Base-by-base conservation (phyloP, 257 asterid genomes). In the Verbena officinalis region DNA sequence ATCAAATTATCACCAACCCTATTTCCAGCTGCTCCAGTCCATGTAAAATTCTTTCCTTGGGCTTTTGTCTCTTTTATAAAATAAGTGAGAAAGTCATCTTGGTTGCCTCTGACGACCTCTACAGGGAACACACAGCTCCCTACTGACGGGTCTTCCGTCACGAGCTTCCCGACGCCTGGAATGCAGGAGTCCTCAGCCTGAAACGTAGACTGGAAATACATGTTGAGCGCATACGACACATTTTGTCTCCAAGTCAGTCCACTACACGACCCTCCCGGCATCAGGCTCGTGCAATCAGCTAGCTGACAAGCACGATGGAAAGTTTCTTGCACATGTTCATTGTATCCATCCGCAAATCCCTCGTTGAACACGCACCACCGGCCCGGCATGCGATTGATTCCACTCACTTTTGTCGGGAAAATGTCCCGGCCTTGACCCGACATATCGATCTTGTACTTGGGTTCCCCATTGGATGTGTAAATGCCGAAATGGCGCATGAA, bases 391-490 rank as follows among this genome's bases (percentile, higher is more conserved):
- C 48, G 57, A 67, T 48, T 65, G 62, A 71, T 69, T n/a, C 85
- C 85, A 46, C 19, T 59, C 0, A 78, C 80, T 9, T 9, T 20
- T 0, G 74, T 11, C 0, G 88, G 91, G 10, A 23, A 75, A 0
- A 70, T 46, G 46, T 79, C 67, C 11, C 80, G 70, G 0, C 84
- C 85, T 31, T 72, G 73, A 9, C 87, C 82, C 1, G 73, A 14
- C 7, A 81, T 64, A 52, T 81, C 87, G 21, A 81, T 76, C 76
- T 69, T 72, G 74, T 61, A 84, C 62, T 84, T 84, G 2, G 87
- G 91, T 13, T 38, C 20, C 36, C 88, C 91, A 10, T 84, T 77
- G 4, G 73, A 34, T 36, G 55, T 27, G 71, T 80, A 83, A 42
- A 83, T 71, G 1, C 87, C 90, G 77, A 77, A 71, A 8, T 84